These are phyloP conservation scores for Suillus weaverae DNA, from an alignment of 768 basidiomycete genomes.

Conservation along the genomic window DNA sequence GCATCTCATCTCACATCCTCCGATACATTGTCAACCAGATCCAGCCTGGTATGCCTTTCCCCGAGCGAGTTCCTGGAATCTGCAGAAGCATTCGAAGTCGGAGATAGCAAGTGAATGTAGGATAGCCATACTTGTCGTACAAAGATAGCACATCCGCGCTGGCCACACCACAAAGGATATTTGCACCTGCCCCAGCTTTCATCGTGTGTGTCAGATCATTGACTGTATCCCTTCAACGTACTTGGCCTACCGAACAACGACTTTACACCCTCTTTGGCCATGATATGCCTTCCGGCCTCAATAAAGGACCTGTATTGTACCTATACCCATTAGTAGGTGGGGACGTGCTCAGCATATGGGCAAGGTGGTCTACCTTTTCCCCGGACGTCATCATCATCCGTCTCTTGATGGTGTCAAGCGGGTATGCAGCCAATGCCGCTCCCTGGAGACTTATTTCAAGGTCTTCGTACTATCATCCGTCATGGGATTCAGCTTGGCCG, in stretches of 20 bases:
- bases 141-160: constrained; percentile 56
- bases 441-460: constrained; percentile 22
- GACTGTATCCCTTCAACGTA: background rate
- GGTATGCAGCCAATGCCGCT: constrained; percentile 41
- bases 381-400: constrained; percentile 52
- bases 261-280: constrained; percentile 40
- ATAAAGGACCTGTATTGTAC: constrained; percentile 41
- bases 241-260: constrained; percentile 37
- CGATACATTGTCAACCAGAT: constrained; percentile 16
- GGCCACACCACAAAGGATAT: constrained; percentile 54
- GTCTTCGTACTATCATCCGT: background rate
- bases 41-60: constrained; percentile 58
- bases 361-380: constrained; percentile 24
- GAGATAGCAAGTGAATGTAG: background rate
- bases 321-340: constrained; percentile 15
- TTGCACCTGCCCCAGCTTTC: constrained; percentile 62
- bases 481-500: background rate
- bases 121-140: constrained; percentile 50
- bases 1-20: constrained; percentile 2
- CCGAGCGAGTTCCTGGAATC: constrained; percentile 53
- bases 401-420: constrained; percentile 45
- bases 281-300: constrained; percentile 40
- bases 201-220: constrained; percentile 30
- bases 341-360: background rate
- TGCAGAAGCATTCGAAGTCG: constrained; percentile 9